A percentile compares a stretch with the other conserved stretches of the same genome.
Evolutionary conservation across 78 protist genomes (phyloP).

Genomic region (Dictyostelium capitatum): DNA sequence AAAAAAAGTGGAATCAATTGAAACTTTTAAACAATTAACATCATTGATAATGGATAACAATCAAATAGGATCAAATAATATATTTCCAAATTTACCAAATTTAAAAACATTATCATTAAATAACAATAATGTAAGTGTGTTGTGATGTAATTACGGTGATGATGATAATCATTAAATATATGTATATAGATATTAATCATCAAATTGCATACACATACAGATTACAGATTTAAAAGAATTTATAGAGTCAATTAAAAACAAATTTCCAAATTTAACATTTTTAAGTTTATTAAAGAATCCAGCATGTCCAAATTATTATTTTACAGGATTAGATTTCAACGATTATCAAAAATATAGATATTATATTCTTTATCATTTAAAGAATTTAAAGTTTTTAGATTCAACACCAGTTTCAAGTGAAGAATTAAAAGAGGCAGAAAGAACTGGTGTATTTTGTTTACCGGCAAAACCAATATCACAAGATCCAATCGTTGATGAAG

Average conservation of each 20-base stretch:
- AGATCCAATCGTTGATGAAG: constrained; percentile 6
- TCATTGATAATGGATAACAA: constrained; percentile 80
- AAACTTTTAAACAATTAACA: constrained; percentile 37
- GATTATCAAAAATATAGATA: constrained; percentile 83
- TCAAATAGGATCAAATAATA: constrained; percentile 36
- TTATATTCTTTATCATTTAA: constrained; percentile 60
- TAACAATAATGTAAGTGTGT: constrained; percentile 71
- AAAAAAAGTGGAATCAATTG: constrained; percentile 42
- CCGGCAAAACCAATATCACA: constrained; percentile 49
- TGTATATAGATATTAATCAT: background rate
- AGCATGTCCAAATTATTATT: constrained; percentile 79
- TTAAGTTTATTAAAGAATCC: constrained; percentile 84
- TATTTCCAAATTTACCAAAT: constrained; percentile 59
- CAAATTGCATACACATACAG: background rate
- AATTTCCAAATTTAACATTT: constrained; percentile 83
- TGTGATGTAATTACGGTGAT: background rate
- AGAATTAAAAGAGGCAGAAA: constrained; percentile 75
- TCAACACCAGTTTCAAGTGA: constrained; percentile 68
- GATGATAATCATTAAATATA: background rate
- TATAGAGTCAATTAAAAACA: constrained; percentile 75
- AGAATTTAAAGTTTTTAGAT: constrained; percentile 83
- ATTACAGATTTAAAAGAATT: constrained; percentile 74
- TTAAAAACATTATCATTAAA: constrained; percentile 79
- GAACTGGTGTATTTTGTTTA: constrained; percentile 63
- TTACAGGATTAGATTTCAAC: constrained; percentile 54